Evolutionary conservation across 306 rosid genomes (phyloP).

Genomic region (Cucumis cinereus): DNA sequence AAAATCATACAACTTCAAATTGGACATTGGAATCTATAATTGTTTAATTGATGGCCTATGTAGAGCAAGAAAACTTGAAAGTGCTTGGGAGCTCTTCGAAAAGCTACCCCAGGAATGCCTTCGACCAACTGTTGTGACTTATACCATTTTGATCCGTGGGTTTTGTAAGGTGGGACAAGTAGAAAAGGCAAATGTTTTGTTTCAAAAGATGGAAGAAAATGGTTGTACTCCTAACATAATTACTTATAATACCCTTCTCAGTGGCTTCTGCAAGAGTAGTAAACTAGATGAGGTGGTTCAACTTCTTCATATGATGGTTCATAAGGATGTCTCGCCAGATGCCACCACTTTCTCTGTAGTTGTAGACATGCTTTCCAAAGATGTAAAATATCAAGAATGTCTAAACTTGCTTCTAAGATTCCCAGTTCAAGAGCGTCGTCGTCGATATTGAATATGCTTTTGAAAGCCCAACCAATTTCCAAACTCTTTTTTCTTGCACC

Average conservation of each 20-base stretch:
- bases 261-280: conserved; percentile 22
- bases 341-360: conserved; percentile 14
- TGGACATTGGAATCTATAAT: conserved; percentile 2
- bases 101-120: conserved; percentile 12
- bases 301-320: conserved; percentile 26
- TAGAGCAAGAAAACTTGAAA: conserved; percentile 19
- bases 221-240: conserved; percentile 26
- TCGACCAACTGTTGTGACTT: conserved; percentile 18
- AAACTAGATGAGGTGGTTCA: conserved; percentile 20
- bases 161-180: conserved; percentile 24
- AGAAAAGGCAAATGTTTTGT: conserved; percentile 25
- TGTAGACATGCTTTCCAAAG: conserved; percentile 21
- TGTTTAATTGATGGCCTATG: conserved; percentile 22
- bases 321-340: conserved; percentile 25
- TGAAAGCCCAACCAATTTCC: no score
- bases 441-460: no score
- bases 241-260: conserved; percentile 23
- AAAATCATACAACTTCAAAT: conserved; percentile 3
- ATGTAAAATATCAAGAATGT: conserved; percentile 19
- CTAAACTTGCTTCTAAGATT: no score
- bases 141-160: conserved; percentile 26
- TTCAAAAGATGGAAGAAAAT: conserved; percentile 23
- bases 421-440: no score
- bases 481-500: no score
- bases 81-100: conserved; percentile 22